phyloP scores from a whole-genome alignment of 2,329 filamentous ascomycete genomes.

The Hypoxylon sp. region DNA sequence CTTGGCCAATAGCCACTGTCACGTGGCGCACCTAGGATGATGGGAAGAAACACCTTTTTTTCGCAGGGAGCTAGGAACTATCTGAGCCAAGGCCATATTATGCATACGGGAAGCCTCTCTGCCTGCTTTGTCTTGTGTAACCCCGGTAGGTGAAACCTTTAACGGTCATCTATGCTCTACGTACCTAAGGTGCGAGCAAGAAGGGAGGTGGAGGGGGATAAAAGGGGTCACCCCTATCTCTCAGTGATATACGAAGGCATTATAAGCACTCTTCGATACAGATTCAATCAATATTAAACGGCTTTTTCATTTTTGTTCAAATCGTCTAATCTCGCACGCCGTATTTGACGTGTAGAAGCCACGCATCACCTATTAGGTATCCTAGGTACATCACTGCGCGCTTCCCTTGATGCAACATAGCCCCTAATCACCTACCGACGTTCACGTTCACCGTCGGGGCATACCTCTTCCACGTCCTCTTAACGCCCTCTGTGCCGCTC shows the following conservation, averaged over 20 bases:
- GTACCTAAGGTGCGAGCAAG: too few relatives aligned
- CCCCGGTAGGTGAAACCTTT: too few relatives aligned
- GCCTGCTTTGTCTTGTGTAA: too few relatives aligned
- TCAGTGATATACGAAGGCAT: not conserved
- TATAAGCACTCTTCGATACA: not conserved
- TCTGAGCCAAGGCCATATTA: too few relatives aligned
- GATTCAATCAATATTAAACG: slow-evolving; percentile 23
- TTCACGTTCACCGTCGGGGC: slow-evolving; percentile 77
- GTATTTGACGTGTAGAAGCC: slow-evolving; percentile 20
- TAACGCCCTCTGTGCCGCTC: slow-evolving; percentile 90
- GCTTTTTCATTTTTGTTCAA: slow-evolving; percentile 23
- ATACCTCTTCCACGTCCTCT: slow-evolving; percentile 88
- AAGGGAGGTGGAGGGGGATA: not conserved
- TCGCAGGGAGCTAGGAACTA: too few relatives aligned
- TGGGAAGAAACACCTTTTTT: too few relatives aligned
- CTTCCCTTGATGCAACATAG: slow-evolving; percentile 19
- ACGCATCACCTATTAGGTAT: slow-evolving; percentile 37
- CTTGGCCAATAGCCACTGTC: too few relatives aligned
- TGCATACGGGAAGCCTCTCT: too few relatives aligned
- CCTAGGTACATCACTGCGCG: slow-evolving; percentile 30
- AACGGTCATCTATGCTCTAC: too few relatives aligned
- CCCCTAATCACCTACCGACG: slow-evolving; percentile 5
- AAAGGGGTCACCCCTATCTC: not conserved
- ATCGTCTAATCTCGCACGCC: slow-evolving; percentile 22
- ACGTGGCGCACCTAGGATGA: too few relatives aligned